Conservation (phyloP, 768 basidiomycete species). For the Tremella mesenterica region DNA sequence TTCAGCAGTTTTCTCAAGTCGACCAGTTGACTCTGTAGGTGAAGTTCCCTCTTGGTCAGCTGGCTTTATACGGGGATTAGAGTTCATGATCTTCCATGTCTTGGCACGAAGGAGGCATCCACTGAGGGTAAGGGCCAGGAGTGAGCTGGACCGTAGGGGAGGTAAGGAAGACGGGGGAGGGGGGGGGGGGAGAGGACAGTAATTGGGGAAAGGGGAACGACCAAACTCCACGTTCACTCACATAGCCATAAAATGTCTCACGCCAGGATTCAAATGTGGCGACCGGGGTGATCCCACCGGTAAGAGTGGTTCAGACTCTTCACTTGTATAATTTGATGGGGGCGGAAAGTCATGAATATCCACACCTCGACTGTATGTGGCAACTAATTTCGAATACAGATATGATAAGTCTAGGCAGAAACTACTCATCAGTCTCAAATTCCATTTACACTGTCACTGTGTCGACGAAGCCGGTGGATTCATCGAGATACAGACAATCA, state of each 20-base stretch:
- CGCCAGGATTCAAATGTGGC: slow-evolving; percentile 25
- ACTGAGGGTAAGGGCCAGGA: neutral
- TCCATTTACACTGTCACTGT: neutral
- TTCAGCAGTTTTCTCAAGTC: slow-evolving; percentile 74
- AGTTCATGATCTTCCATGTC: neutral
- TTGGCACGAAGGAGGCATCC: too few relatives aligned
- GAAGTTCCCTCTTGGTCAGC: slow-evolving; percentile 65
- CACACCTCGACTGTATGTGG: slow-evolving; percentile 58
- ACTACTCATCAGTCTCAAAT: neutral
- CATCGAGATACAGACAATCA: too few relatives aligned
- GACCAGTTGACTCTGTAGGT: slow-evolving; percentile 82
- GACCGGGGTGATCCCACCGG: slow-evolving; percentile 6
- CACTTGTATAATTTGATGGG: neutral
- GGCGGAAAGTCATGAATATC: slow-evolving; percentile 7
- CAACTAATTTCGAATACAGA: slow-evolving; percentile 85
- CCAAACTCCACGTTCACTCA: too few relatives aligned
- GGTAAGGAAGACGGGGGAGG: neutral
- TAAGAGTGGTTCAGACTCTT: slow-evolving; percentile 42
- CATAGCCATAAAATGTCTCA: slow-evolving; percentile 81
- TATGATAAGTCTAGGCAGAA: slow-evolving; percentile 90
- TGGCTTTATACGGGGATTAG: neutral
- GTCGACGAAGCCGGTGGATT: too few relatives aligned
- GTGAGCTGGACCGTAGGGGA: neutral
- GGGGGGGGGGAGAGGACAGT: neutral
- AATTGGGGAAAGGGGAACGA: too few relatives aligned